Base-by-base conservation (phyloP, 331 rosid genomes). In the Cydonia oblonga region DNA sequence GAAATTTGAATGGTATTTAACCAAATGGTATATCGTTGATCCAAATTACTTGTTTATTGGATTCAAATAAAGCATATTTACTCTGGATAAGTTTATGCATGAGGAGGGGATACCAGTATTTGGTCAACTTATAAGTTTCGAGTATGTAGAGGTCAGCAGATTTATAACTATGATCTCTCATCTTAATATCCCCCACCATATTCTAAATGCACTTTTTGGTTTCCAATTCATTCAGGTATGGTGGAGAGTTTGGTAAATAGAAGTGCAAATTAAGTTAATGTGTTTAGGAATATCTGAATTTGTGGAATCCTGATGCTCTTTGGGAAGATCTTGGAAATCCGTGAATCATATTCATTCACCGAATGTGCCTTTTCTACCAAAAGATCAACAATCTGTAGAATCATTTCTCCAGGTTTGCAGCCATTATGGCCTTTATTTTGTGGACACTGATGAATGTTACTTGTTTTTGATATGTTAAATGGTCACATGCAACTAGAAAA, bases 361-460 rank as follows among this genome's bases (percentile, higher is more conserved):
- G n/a, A n/a, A n/a, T n/a, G 87, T 59, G 74, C 72, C 93, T 51
- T 91, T 91, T 86, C 89, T 96, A 40, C 98, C 98, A 0, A 89
- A 84, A 53, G 97, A 93, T 81, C 90, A 78, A 68, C 91, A 84
- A 80, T 83, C 85, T 32, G 89, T 84, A 24, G 97, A 86, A 76
- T 68, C 79, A 46, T 90, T 93, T 86, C 95, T 90, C 87, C 92
- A 85, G 97, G 98, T 93, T 62, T 79, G 74, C 74, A 56, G n/a
- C 61, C 20, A 49, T 69, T 66, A 46, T n/a, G n/a, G 33, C 4
- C 64, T 5, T 20, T 28, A 15, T 19, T 26, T 51, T 66, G n/a
- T n/a, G 5, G 4, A 14, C 3, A 44, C 23, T 57, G 18, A 9
- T 20, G 40, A 53, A n/a, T 64, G 6, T n/a, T n/a, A n/a, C n/a